Base-by-base conservation (phyloP, 176 grass and related monocot species). In the Eragrostis curvula region DNA sequence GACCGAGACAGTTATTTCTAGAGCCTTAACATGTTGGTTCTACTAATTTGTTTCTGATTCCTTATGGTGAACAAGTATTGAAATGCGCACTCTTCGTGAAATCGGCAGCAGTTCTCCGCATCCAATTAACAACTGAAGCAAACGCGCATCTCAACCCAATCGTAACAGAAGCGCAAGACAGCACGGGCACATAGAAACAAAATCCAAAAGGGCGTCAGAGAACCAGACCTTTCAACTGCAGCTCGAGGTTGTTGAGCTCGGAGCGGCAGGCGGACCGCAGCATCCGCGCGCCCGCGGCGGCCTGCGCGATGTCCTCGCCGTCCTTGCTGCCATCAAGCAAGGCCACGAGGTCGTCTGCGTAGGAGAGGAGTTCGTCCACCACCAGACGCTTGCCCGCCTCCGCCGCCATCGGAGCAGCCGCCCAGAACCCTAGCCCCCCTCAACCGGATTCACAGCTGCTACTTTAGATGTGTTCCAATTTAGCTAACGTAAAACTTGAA, bases 211-310 rank as follows among this genome's bases (percentile, higher is more conserved):
- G 25, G 50, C 15, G 25, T 21, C 78, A 55, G 73, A 42, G n/a
- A 71, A 66, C n/a, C 57, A 1, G 2, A 93, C 95, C 90, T 92
- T 85, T 74, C 10, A 86, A 20, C 15, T 83, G 74, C 69, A 63
- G 36, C 45, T 75, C 66, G 32, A 92, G 72, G 64, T 90, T 70
- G n/a, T 27, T 16, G 6, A 69, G 77, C 4, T 93, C 74, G 18
- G 87, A 92, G 41, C 12, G 68, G 42, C 85, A 90, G 39, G 68
- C 72, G 44, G 89, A 97, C 24, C 61, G 80, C 56, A 94, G 80
- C 78, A 88, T 90, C 71, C 74, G 60, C n/a, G 66, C 84, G 12
- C 74, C 64, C 9, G 75, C 60, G 68, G 59, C 82, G 12, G 70
- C 53, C 74, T 86, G 88, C 81, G 78, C 86, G 10, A 87, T 42